Percentiles rank a stretch among this genome's conserved stretches.
phyloP scores from a whole-genome alignment of 148 eudicot species.

The Fagopyrum homotropicum region DNA sequence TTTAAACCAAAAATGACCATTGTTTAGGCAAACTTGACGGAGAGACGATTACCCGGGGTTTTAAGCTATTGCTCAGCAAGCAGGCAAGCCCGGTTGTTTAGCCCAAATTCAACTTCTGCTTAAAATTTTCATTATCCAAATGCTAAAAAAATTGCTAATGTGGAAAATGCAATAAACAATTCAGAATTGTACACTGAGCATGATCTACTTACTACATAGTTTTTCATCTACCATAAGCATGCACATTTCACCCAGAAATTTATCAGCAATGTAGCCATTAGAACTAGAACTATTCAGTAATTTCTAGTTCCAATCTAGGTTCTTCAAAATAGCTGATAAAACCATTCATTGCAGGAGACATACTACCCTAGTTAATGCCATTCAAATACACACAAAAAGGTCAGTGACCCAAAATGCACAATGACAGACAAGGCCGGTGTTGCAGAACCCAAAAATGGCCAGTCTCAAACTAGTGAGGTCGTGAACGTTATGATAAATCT shows the following conservation, averaged over 20 bases:
- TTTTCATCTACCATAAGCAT: neutral
- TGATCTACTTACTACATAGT: neutral
- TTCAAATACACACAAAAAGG: neutral
- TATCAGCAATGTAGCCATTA: neutral
- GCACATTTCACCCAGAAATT: neutral
- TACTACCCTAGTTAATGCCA: neutral
- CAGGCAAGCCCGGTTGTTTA: too few relatives aligned
- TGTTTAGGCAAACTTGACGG: too few relatives aligned
- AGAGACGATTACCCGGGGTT: too few relatives aligned
- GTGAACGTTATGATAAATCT: conserved; percentile 40
- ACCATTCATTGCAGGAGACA: neutral
- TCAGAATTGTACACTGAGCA: neutral
- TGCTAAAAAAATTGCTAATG: too few relatives aligned
- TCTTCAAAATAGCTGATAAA: conserved; percentile 5
- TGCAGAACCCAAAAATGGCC: neutral
- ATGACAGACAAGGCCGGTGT: neutral
- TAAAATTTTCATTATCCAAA: too few relatives aligned
- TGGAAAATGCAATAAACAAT: neutral
- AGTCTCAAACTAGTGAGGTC: neutral
- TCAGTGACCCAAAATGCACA: neutral
- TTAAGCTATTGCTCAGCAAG: too few relatives aligned
- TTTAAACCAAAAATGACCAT: too few relatives aligned
- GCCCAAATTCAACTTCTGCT: too few relatives aligned
- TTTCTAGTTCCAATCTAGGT: neutral
- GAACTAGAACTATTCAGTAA: neutral